Conservation (phyloP, 176 grass and related monocot species). For the Aegilops umbellulata region DNA sequence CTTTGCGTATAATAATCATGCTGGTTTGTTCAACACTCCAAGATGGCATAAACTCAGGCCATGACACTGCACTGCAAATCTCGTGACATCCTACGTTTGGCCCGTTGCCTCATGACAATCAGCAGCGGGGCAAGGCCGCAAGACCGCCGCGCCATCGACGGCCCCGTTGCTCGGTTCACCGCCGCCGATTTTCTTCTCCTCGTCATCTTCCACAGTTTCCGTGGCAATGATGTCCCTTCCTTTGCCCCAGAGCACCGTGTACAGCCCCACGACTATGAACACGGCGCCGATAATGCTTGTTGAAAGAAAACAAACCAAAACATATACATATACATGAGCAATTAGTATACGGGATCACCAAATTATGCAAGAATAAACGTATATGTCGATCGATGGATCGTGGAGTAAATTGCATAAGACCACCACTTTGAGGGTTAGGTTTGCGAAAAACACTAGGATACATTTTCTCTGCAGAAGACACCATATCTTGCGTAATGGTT, state of each 20-base stretch:
- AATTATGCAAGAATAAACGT: too few species aligned
- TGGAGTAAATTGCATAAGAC: too few species aligned
- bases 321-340: background rate
- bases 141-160: background rate
- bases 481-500: too few species aligned
- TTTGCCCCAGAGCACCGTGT: slow-evolving; percentile 62
- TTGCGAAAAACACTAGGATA: too few species aligned
- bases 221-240: slow-evolving; percentile 32
- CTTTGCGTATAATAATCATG: too few species aligned
- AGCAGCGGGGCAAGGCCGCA: background rate
- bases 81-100: background rate
- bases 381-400: too few species aligned
- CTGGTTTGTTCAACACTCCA: too few species aligned
- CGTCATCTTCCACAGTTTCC: background rate
- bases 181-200: background rate
- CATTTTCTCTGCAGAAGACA: too few species aligned
- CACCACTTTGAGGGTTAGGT: too few species aligned
- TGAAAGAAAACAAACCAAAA: background rate
- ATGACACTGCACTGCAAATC: background rate
- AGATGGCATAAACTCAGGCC: too few species aligned
- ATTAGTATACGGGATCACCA: too few species aligned
- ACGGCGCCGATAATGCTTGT: slow-evolving; percentile 45
- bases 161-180: background rate
- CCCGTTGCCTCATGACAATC: background rate
- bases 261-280: slow-evolving; percentile 49